Evolutionary conservation across 2,329 filamentous ascomycete species (phyloP), one percentile per base, ranked within the genome.

Genomic region (Pseudocercospora cruenta): DNA sequence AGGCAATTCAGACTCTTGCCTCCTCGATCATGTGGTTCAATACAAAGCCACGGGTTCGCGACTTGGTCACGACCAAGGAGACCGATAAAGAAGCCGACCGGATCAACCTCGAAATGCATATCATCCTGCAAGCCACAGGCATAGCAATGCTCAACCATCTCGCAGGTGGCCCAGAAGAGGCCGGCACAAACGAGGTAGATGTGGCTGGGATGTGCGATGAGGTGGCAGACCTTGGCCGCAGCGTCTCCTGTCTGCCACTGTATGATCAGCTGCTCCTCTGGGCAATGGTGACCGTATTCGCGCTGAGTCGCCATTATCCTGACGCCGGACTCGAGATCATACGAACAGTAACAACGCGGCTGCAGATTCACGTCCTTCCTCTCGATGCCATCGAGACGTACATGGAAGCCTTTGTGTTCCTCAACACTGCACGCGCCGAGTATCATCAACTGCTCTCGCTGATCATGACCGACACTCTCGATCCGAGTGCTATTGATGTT

Each of bases 71-170:
- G 28, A 51, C 43, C 51, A 22, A 62, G 22, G 58, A 65, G 58
- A 65, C 49, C 58, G 33, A 58, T n/a, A 58, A 58, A 39, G 60
- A 67, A 31, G 67, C 59, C 22, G 67, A 69, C 43, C 64, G 65
- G 5, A 53, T 65, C 53, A 65, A 65, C 24, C 55, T 69, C 22
- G 59, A 64, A 51, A 58, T 67, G 55, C 67, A 69, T 51, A 62
- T 65, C 14, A 65, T 69, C 39, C 62, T 69, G 14, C 67, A 69
- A 36, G 63, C 62, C 3, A 60, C 67, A 1, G 67, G 65, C 19
- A 59, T 65, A 8, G 63, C 62, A 5, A 57, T 69, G 60, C 39
- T 67, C 33, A 64, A 67, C n/a, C 58, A 55, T 21, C 60, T 69
- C 24, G 54, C 61, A 9, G 58, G 47, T 9, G 55, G 51, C 16